Evolutionary conservation across 495 filamentous ascomycete genomes (phyloP).

Genomic region (Hypoxylon cercidicola): DNA sequence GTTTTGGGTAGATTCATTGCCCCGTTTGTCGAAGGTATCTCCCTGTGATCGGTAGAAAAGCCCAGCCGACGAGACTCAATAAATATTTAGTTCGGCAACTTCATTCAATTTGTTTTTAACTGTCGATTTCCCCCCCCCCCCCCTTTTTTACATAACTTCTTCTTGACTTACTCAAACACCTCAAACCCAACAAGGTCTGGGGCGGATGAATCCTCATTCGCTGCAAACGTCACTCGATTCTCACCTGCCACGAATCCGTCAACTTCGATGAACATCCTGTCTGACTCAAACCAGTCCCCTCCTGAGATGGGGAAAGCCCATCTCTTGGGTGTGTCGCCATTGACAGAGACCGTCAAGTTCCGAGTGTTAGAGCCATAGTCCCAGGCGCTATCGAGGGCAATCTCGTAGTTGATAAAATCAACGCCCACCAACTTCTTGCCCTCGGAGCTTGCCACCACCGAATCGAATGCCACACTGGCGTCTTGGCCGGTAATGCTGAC

Average conservation of each 20-base stretch:
- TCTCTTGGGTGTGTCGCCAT: conserved; percentile 51
- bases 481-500: conserved; percentile 47
- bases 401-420: conserved; percentile 64
- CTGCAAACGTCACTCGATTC: conserved; percentile 41
- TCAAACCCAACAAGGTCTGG: conserved; percentile 44
- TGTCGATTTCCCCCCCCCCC: too few relatives aligned
- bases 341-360: conserved; percentile 60
- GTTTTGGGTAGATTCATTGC: too few relatives aligned
- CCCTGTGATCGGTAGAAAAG: too few relatives aligned
- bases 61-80: too few relatives aligned
- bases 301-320: conserved; percentile 62
- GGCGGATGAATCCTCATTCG: conserved; percentile 23
- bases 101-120: too few relatives aligned
- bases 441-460: conserved; percentile 24
- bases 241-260: conserved; percentile 56
- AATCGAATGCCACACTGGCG: conserved; percentile 39
- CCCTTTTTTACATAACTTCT: too few relatives aligned
- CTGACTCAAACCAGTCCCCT: conserved; percentile 61
- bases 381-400: conserved; percentile 58
- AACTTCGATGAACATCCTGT: conserved; percentile 54
- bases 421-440: conserved; percentile 55
- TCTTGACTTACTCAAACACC: conserved; percentile 26
- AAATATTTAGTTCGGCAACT: too few relatives aligned
- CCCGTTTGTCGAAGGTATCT: too few relatives aligned
- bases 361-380: conserved; percentile 55